Percentiles rank a stretch among this genome's conserved stretches.
Evolutionary conservation across 768 basidiomycete genomes (phyloP).

Genomic region (Tricholoma sp.): DNA sequence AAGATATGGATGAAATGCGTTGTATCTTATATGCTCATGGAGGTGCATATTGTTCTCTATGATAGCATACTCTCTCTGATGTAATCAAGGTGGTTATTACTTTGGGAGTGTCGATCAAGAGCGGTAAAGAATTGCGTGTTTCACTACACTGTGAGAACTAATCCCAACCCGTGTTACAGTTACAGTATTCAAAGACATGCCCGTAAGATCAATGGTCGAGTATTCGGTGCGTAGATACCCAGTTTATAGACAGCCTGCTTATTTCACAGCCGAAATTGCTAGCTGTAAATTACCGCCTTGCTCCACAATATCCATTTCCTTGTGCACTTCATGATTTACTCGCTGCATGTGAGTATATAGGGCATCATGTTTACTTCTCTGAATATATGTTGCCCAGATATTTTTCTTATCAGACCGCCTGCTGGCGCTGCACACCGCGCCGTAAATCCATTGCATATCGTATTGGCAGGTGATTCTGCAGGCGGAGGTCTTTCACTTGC

Average conservation of each 20-base stretch:
- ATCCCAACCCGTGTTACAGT: slow-evolving; percentile 26
- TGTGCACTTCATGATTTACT: slow-evolving; percentile 86
- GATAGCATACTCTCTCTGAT: neutral
- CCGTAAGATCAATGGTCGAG: slow-evolving; percentile 88
- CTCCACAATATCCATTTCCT: slow-evolving; percentile 96
- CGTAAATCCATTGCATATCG: slow-evolving; percentile 75
- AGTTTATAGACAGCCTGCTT: neutral
- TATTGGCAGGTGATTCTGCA: slow-evolving; percentile 89
- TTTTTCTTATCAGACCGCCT: slow-evolving; percentile 89
- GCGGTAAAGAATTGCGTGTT: slow-evolving; percentile 31
- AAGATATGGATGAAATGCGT: slow-evolving; percentile 78
- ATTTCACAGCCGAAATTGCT: slow-evolving; percentile 12
- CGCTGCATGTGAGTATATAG: slow-evolving; percentile 63
- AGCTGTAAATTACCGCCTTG: slow-evolving; percentile 83
- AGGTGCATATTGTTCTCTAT: slow-evolving; percentile 34
- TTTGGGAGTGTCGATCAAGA: slow-evolving; percentile 80
- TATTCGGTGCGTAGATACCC: slow-evolving; percentile 53
- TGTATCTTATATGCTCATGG: slow-evolving; percentile 84
- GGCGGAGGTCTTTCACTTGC: slow-evolving; percentile 86
- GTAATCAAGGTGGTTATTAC: slow-evolving; percentile 65
- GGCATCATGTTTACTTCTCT: neutral
- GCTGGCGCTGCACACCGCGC: slow-evolving; percentile 70
- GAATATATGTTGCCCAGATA: slow-evolving; percentile 40
- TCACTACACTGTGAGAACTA: neutral
- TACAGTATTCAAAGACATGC: slow-evolving; percentile 81